Base-by-base conservation (phyloP, 345 rosid genomes). In the Bruguiera parviflora region DNA sequence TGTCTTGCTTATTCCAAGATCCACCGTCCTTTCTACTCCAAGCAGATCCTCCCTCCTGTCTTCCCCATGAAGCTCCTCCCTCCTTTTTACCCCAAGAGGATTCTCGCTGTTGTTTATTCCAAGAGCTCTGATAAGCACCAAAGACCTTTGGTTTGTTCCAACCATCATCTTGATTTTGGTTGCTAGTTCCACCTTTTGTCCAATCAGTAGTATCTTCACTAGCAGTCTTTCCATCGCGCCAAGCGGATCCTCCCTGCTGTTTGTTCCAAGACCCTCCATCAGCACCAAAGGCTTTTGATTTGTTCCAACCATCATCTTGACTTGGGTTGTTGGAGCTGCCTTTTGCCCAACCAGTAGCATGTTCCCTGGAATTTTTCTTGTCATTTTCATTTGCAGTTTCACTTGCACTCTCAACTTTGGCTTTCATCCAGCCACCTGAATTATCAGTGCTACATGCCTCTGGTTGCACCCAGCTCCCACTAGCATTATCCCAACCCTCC, bases 21-120 rank as follows among this genome's bases (percentile, higher is more conserved):
- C 70, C 79, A 2, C 53, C 66, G 47, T 59, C 78, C 58, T 71
- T 64, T 66, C 73, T 78, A n/a, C 31, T 60, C 78, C 76, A 69
- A 6, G 76, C 39, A 39, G 80, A 79, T 0, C 75, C 77, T 4
- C 67, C 78, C 70, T 73, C 84, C 31, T 71, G 78, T 74, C 81
- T 78, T 66, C 72, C 68, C 73, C 63, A 51, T 27, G 61, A 22
- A 19, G 68, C 43, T 43, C 55, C 27, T 35, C 66, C 71, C 9
- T 37, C 49, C 4, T 11, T 43, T 74, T 83, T 78, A 72, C 72
- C 68, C 73, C 63, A 59, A 43, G 55, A 13, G 18, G 68, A 52
- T 31, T 53, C 33, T 35, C 66, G 68, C 5, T 37, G 58, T 27
- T 43, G 52, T 62, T 55, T 62, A 11, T 8, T 69, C 85, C 82